A percentile compares a stretch with the other conserved stretches of the same genome.
Conservation (phyloP, 2,329 filamentous ascomycete genomes). For the Xylogone sp. region DNA sequence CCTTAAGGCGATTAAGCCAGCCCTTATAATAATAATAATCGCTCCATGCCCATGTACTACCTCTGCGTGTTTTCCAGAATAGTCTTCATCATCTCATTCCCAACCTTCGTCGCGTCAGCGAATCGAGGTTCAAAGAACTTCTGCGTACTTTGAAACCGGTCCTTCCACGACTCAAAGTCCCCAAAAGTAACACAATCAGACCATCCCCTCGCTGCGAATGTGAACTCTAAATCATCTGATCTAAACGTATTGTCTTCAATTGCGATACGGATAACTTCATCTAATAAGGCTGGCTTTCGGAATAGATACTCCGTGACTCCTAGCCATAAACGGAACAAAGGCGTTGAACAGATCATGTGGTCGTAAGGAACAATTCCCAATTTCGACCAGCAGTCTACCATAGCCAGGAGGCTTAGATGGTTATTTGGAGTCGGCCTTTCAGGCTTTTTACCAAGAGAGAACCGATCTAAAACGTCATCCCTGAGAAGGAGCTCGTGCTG, state of each 20-base stretch:
- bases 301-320: constrained; percentile 98
- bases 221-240: constrained; percentile 96
- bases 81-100: constrained; percentile 96
- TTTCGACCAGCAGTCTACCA: constrained; percentile 98
- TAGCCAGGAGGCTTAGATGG: constrained; percentile 87
- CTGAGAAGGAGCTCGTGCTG: constrained; percentile 64
- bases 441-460: constrained; percentile 70
- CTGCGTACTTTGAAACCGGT: constrained; percentile 88
- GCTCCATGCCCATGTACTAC: constrained; percentile 4
- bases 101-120: constrained; percentile 78
- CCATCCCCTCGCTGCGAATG: constrained; percentile 94
- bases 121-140: constrained; percentile 89
- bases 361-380: constrained; percentile 94
- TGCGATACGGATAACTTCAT: constrained; percentile 81
- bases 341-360: constrained; percentile 99
- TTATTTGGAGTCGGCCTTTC: constrained; percentile 72
- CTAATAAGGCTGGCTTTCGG: constrained; percentile 73
- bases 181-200: constrained; percentile 88
- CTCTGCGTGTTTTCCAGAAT: constrained; percentile 75
- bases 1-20: too few relatives aligned
- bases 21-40: too few relatives aligned
- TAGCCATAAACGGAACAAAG: constrained; percentile 92
- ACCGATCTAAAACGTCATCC: constrained; percentile 82
- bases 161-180: constrained; percentile 88
- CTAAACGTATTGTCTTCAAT: constrained; percentile 88